Percentiles rank a stretch among this genome's conserved stretches.
These are phyloP conservation scores for Anthracocystis setariae DNA, from an alignment of 1,284 basidiomycete genomes.

Conservation along the genomic window DNA sequence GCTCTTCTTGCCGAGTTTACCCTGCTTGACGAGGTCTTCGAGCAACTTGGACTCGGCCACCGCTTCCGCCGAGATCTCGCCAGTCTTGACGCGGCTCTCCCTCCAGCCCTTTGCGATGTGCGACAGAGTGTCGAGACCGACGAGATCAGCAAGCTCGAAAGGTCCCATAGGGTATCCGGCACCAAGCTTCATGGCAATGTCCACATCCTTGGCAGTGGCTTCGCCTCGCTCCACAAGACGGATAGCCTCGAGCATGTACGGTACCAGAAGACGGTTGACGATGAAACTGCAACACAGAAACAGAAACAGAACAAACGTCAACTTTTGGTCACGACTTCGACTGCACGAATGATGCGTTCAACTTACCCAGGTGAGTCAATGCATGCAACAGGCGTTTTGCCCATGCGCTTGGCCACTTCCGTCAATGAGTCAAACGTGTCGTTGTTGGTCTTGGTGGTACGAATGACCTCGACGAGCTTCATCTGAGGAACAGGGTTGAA, in stretches of 20 bases:
- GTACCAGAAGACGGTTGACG: conserved; percentile 72
- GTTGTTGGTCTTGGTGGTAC: conserved; percentile 70
- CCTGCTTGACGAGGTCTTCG: conserved; percentile 71
- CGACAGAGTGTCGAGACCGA: conserved; percentile 70
- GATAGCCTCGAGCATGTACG: conserved; percentile 73
- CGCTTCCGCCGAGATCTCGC: conserved; percentile 69
- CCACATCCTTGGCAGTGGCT: conserved; percentile 73
- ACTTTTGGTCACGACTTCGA: not conserved
- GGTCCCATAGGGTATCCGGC: conserved; percentile 72
- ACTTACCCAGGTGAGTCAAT: conserved; percentile 69
- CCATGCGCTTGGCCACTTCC: conserved; percentile 71
- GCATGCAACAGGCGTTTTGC: conserved; percentile 72
- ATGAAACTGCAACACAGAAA: conserved; percentile 68
- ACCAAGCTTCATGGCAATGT: conserved; percentile 74
- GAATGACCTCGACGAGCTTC: conserved; percentile 73
- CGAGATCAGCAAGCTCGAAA: conserved; percentile 73
- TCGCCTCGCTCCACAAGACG: conserved; percentile 74
- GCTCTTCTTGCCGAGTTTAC: conserved; percentile 72
- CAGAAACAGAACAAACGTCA: not conserved
- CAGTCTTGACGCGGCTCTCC: conserved; percentile 69
- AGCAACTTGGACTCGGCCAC: conserved; percentile 70
- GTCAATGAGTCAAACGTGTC: conserved; percentile 70
- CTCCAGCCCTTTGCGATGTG: conserved; percentile 73
- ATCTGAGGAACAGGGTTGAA: conserved; percentile 71
- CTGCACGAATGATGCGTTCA: not conserved